A percentile compares a stretch with the other conserved stretches of the same genome.
These are phyloP conservation scores for Isatis tinctoria DNA, from an alignment of 345 rosid species.

Conservation along the genomic window DNA sequence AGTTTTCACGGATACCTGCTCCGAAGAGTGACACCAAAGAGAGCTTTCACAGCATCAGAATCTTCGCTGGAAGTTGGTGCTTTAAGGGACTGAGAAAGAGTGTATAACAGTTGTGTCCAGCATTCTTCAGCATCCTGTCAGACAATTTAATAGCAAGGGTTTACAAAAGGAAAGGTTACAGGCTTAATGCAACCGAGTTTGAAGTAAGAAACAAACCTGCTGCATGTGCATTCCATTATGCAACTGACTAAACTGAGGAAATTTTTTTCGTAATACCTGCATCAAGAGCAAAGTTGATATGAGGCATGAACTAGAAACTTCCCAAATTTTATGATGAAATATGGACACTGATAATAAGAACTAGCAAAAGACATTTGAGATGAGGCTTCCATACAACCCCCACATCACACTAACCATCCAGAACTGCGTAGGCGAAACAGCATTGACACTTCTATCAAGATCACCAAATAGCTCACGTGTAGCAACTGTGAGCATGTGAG, in stretches of 20 bases:
- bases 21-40: slow-evolving; percentile 77
- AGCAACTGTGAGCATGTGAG: slow-evolving; percentile 92
- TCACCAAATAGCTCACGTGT: slow-evolving; percentile 86
- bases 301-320: slow-evolving; percentile 12
- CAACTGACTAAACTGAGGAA: slow-evolving; percentile 91
- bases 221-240: slow-evolving; percentile 96
- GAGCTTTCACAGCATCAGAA: slow-evolving; percentile 61
- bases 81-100: slow-evolving; percentile 84
- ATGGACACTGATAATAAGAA: not conserved
- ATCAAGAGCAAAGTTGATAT: slow-evolving; percentile 8
- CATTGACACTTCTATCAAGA: slow-evolving; percentile 84
- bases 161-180: not conserved
- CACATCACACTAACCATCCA: slow-evolving; percentile 67
- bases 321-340: not conserved
- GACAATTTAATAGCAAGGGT: slow-evolving; percentile 10
- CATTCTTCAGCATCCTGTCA: slow-evolving; percentile 98
- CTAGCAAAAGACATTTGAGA: not conserved
- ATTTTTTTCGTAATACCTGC: slow-evolving; percentile 82
- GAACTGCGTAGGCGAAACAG: slow-evolving; percentile 94
- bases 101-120: slow-evolving; percentile 91
- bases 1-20: slow-evolving; percentile 57
- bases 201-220: slow-evolving; percentile 50
- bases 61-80: slow-evolving; percentile 59
- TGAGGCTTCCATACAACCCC: not conserved
- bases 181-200: not conserved